Evolutionary conservation across 2,329 filamentous ascomycete species (phyloP).

Genomic region (Immersiporthe knoxdaviesiana): DNA sequence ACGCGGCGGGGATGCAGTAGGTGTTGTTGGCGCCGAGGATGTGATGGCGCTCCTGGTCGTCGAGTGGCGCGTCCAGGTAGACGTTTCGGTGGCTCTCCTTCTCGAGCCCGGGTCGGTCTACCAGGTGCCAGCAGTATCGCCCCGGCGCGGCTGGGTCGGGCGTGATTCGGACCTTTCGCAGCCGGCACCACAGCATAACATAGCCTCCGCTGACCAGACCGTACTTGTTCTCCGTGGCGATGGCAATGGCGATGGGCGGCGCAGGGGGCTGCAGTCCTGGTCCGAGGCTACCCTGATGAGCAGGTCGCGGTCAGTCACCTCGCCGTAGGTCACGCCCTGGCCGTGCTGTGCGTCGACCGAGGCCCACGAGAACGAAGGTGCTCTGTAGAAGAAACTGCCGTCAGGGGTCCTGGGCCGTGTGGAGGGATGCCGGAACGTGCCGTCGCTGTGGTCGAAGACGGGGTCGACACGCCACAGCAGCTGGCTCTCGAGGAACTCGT

Average conservation of each 20-base stretch:
- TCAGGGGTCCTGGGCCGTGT: neutral
- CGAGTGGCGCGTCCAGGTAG: slow-evolving; percentile 12
- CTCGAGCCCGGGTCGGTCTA: neutral
- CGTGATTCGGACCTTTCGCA: neutral
- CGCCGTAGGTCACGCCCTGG: slow-evolving; percentile 9
- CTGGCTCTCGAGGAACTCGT: slow-evolving; percentile 12
- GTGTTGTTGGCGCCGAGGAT: neutral
- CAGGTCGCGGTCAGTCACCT: slow-evolving; percentile 8
- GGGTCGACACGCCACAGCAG: slow-evolving; percentile 17
- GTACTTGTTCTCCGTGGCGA: neutral
- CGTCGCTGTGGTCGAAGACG: neutral
- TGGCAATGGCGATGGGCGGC: no score
- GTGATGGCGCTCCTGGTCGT: neutral
- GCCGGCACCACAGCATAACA: neutral
- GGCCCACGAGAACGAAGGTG: slow-evolving; percentile 24
- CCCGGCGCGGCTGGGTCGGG: neutral
- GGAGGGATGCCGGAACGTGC: neutral
- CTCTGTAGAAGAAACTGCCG: neutral
- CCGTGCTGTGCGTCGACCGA: slow-evolving; percentile 12
- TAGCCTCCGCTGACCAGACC: slow-evolving; percentile 5
- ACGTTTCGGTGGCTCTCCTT: slow-evolving; percentile 6
- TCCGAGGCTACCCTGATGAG: slow-evolving; percentile 4
- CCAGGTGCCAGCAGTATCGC: slow-evolving; percentile 2
- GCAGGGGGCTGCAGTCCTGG: no score
- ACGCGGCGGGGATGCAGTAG: slow-evolving; percentile 16